Evolutionary conservation across 75 land plant genomes (phyloP), one percentile per base, ranked within the genome.

Genomic region (Selaginella moellendorffii): DNA sequence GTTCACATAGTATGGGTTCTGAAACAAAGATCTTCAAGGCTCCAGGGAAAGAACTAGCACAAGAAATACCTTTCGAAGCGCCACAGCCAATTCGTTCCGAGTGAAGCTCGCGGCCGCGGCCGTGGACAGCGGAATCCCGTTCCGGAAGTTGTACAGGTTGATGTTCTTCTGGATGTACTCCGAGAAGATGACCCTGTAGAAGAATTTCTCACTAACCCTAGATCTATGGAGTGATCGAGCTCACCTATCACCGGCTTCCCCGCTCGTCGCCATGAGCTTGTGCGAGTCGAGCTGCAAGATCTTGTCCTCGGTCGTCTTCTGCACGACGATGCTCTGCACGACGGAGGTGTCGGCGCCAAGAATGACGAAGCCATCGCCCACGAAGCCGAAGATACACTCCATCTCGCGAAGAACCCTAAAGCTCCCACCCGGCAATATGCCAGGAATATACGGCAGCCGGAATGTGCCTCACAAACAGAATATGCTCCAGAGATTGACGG

Each of bases 111-210:
- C 97, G 24, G 97, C 79, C 2, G 97, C 97, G 24, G 83, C 73
- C 0, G 97, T 90, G 0, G 93, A 74, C 42, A 87, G 79, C 0
- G 97, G 88, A 54, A 87, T 90, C 10, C 88, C 88, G 62, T 87
- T 90, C 0, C 92, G 77, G 62, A 80, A 84, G 66, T 87, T 77
- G 63, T 90, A 86, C 54, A 90, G 71, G 24, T 78, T 74, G 53
- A 90, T 80, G 31, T 90, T 90, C 78, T 87, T 90, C 76, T 90
- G 96, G 5, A 90, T 87, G 62, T 70, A 90, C 70, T 90, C 96
- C 53, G 96, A 85, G 67, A 90, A 90, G 62, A 87, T 91, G 29
- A 78, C 96, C 30, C 96, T 90, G 63, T 17, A 65, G 66, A 24
- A 22, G 19, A 29, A 29, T 36, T 36, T 5, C 14, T 36, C 10